Conservation (phyloP, 768 basidiomycete species). For the Lactarius sp. region DNA sequence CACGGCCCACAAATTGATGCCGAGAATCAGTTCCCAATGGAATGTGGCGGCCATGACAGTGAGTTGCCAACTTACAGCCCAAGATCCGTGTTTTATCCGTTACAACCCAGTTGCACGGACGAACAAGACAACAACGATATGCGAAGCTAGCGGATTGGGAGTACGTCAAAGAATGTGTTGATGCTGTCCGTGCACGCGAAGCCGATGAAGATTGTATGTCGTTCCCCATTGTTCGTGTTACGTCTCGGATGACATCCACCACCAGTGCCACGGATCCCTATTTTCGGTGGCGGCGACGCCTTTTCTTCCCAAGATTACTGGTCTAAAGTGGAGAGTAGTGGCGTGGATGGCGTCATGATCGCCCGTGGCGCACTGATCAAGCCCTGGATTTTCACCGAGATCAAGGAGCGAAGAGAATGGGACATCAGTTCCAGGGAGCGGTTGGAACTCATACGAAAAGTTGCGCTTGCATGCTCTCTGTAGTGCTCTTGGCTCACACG, state of each 20-base stretch:
- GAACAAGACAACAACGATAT: constrained; percentile 93
- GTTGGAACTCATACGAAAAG: constrained; percentile 71
- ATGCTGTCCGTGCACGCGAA: constrained; percentile 66
- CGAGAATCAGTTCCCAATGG: constrained; percentile 56
- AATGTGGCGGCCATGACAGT: constrained; percentile 52
- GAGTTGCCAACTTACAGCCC: constrained; percentile 17
- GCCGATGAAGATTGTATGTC: constrained; percentile 63
- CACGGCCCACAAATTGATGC: constrained; percentile 86
- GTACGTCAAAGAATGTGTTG: constrained; percentile 85
- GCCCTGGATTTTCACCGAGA: constrained; percentile 93
- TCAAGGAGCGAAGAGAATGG: constrained; percentile 91
- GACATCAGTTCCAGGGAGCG: constrained; percentile 85
- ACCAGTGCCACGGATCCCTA: constrained; percentile 80
- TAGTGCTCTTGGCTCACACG: neutral
- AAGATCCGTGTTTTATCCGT: neutral
- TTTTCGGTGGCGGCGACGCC: constrained; percentile 95
- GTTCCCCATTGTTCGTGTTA: neutral
- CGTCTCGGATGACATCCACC: neutral
- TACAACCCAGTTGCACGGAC: constrained; percentile 81
- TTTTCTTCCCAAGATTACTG: constrained; percentile 86
- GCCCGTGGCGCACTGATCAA: constrained; percentile 94
- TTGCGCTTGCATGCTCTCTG: constrained; percentile 30
- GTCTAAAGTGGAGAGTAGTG: constrained; percentile 65
- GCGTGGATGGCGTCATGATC: constrained; percentile 95
- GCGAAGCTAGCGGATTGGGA: constrained; percentile 90